Base-by-base conservation (phyloP, 2,329 filamentous ascomycete genomes). In the Colletotrichum sojae region DNA sequence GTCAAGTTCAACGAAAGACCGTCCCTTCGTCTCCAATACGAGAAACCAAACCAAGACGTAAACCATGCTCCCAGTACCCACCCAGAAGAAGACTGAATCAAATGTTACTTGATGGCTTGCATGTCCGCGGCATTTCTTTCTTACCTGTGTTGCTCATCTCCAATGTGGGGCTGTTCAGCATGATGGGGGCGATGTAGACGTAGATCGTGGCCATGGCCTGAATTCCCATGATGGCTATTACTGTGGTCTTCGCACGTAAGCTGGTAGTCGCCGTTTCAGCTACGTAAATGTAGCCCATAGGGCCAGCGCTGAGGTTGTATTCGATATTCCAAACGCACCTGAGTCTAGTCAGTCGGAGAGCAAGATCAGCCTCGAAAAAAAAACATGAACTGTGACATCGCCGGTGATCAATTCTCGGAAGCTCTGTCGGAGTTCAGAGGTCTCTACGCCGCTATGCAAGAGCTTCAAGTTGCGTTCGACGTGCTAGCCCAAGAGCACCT, bases 1-100 rank as follows among this genome's bases (percentile, higher is more conserved):
- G 54, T 73, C 72, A 5, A 75, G 36, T 46, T 73, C 73, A 25
- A 66, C 27, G 27, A 73, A 75, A 15, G 73, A 67, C 3, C 73
- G 64, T 18, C 73, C 72, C 36, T 73, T 73, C 10, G 68, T 72
- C 52, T 74, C 69, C 3, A 63, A 72, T 3, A 71, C 60, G 5
- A 71, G 27, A 6, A 72, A 67, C 18, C 36, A 31, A 16, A 63
- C 49, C 15, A 63, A 25, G 1, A 22, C 18, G 16, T 55, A 71
- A 6, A 74, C 31, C 22, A 70, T 36, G 1, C 72, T 73, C 18
- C 51, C 49, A 15, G 63, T 61, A 5, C 71, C 69, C 4, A 64
- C 58, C 49, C 49, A 55, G n/a, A 71, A 73, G 55, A 74, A 73
- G 49, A 67, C 68, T 59, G 4, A 39, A 18, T 12, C 5, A 20